A percentile compares a stretch with the other conserved stretches of the same genome.
Evolutionary conservation across 164 flowering plant genomes (phyloP).

Genomic region (Sedum album): DNA sequence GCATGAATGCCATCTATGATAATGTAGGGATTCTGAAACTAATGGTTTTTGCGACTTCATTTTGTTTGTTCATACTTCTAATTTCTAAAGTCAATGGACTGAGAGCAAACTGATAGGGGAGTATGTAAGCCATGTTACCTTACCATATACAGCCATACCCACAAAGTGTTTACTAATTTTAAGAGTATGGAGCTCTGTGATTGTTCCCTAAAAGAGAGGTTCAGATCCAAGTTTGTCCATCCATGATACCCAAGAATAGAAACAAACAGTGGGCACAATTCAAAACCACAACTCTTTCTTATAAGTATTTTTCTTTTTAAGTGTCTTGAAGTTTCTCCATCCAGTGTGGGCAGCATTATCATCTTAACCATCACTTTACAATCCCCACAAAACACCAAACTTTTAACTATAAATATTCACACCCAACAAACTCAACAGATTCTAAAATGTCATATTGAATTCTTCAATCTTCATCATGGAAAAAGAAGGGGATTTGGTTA

Average conservation of each 20-base stretch:
- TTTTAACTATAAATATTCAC: neutral
- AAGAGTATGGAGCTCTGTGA: neutral
- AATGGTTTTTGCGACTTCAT: no score
- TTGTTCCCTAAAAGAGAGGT: neutral
- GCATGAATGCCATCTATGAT: neutral
- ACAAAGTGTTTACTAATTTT: neutral
- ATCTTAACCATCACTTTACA: constrained; percentile 2
- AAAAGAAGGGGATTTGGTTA: constrained; percentile 17
- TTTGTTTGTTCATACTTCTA: no score
- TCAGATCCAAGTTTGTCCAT: constrained; percentile 1
- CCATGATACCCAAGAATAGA: neutral
- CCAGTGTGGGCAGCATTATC: neutral
- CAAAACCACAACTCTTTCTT: neutral
- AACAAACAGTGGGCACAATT: neutral
- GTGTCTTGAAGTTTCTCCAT: constrained; percentile 1
- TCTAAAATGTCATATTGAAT: neutral
- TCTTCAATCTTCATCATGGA: constrained; percentile 22
- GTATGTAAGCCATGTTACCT: neutral
- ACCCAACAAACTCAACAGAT: neutral
- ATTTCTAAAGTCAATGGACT: no score
- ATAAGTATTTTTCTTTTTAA: neutral
- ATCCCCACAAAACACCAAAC: neutral
- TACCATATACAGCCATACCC: neutral
- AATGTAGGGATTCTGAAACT: no score
- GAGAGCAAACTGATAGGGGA: no score